These are phyloP conservation scores for Umbelopsis ramanniana DNA, from an alignment of 192 early-diverging fungal species.

Conservation along the genomic window DNA sequence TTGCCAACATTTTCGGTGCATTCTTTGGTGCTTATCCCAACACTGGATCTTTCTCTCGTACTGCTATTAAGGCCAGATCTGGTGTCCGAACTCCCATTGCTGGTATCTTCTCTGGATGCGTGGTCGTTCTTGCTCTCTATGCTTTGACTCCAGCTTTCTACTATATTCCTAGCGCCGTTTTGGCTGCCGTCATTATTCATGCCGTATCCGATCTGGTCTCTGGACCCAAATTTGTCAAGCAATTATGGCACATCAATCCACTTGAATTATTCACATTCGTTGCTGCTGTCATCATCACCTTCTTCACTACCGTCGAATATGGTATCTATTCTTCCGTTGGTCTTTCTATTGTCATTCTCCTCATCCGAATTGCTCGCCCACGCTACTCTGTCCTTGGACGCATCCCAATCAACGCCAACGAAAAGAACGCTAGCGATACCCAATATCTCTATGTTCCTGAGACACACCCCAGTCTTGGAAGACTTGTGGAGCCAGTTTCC, in stretches of 20 bases:
- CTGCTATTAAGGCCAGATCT: constrained; percentile 83
- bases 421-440: neutral
- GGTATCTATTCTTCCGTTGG: constrained; percentile 80
- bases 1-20: constrained; percentile 79
- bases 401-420: constrained; percentile 18
- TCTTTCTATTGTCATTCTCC: constrained; percentile 70
- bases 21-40: constrained; percentile 88
- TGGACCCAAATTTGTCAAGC: constrained; percentile 53
- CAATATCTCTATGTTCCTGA: constrained; percentile 38
- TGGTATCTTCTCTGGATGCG: constrained; percentile 71
- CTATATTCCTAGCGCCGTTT: constrained; percentile 76
- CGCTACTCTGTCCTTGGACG: constrained; percentile 50
- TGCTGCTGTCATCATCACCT: constrained; percentile 60
- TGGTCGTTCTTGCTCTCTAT: constrained; percentile 78
- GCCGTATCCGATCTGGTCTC: constrained; percentile 77
- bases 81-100: constrained; percentile 82
- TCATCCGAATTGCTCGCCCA: constrained; percentile 79
- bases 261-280: constrained; percentile 58
- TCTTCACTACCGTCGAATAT: constrained; percentile 61
- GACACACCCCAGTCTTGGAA: constrained; percentile 34
- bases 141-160: constrained; percentile 80
- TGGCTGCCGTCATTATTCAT: constrained; percentile 80
- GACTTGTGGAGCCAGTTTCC: constrained; percentile 34
- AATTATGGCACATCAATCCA: constrained; percentile 57
- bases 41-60: constrained; percentile 93